Conservation (phyloP, 1,284 basidiomycete genomes). For the Papiliotrema nemorosa region DNA sequence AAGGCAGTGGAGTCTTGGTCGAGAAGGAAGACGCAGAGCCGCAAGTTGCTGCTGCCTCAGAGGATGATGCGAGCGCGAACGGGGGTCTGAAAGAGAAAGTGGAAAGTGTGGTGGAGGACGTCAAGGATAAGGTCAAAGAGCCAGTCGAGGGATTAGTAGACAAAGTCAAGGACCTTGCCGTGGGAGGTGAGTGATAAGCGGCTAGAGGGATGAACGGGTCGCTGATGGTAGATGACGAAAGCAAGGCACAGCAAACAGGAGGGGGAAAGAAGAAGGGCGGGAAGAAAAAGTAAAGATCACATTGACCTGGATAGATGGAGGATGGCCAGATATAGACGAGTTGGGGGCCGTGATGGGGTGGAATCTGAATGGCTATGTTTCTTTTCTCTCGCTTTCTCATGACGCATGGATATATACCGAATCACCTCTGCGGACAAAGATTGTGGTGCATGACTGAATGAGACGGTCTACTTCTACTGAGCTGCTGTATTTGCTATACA, state of each 20-base stretch:
- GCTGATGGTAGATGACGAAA: constrained; percentile 7
- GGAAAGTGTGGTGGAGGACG: constrained; percentile 20
- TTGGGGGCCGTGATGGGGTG: neutral
- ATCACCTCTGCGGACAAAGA: too few relatives aligned
- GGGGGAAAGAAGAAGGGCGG: constrained; percentile 14
- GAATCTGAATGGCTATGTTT: neutral
- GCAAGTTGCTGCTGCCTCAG: constrained; percentile 2
- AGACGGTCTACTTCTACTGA: too few relatives aligned
- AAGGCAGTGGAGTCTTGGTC: constrained; percentile 39
- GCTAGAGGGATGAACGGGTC: constrained; percentile 1
- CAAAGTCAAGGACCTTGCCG: constrained; percentile 45
- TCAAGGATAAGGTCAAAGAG: constrained; percentile 23
- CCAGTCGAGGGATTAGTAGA: constrained; percentile 41
- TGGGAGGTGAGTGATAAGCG: constrained; percentile 19
- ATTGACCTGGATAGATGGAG: neutral
- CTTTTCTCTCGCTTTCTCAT: neutral
- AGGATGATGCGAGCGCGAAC: constrained; percentile 8
- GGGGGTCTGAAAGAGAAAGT: constrained; percentile 14
- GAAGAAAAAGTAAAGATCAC: constrained; percentile 12
- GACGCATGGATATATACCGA: neutral
- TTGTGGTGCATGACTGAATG: too few relatives aligned
- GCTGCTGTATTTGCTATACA: too few relatives aligned
- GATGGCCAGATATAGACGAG: too few relatives aligned
- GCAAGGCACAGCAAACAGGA: neutral
- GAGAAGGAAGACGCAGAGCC: constrained; percentile 23